phyloP scores from a whole-genome alignment of 2,329 filamentous ascomycete genomes.

The Bipolaris cookei region DNA sequence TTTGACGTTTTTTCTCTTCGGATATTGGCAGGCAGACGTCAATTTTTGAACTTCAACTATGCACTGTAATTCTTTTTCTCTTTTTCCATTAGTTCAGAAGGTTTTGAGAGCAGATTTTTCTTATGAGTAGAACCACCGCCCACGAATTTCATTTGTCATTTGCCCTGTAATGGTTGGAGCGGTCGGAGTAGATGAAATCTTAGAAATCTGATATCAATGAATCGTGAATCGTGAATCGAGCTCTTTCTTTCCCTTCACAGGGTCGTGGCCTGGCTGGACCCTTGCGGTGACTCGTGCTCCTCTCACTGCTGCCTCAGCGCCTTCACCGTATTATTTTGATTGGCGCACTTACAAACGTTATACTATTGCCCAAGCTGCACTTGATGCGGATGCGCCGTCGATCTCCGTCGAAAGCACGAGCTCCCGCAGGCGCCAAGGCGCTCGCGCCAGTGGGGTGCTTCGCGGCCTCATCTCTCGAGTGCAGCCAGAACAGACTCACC shows the following conservation, averaged over 20 bases:
- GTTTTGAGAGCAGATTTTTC: constrained; percentile 10
- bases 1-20: constrained; percentile 9
- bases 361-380: constrained; percentile 18
- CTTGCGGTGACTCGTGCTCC: neutral
- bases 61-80: constrained; percentile 13
- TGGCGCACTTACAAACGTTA: neutral
- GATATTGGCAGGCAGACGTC: constrained; percentile 8
- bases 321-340: neutral
- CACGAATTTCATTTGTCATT: constrained; percentile 44
- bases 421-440: constrained; percentile 35
- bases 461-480: constrained; percentile 36
- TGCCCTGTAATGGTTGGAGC: constrained; percentile 8
- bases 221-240: constrained; percentile 1
- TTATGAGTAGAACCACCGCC: constrained; percentile 14
- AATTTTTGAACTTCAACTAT: constrained; percentile 13
- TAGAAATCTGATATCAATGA: constrained; percentile 7
- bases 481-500: constrained; percentile 24
- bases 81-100: constrained; percentile 7
- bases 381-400: constrained; percentile 23
- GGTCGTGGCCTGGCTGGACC: neutral
- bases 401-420: constrained; percentile 32
- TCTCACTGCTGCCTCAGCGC: neutral
- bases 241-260: neutral
- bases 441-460: constrained; percentile 34
- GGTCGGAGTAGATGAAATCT: constrained; percentile 5